These are phyloP conservation scores for Aureobasidium subglaciale DNA, from an alignment of 2,329 filamentous ascomycete species.

Conservation along the genomic window DNA sequence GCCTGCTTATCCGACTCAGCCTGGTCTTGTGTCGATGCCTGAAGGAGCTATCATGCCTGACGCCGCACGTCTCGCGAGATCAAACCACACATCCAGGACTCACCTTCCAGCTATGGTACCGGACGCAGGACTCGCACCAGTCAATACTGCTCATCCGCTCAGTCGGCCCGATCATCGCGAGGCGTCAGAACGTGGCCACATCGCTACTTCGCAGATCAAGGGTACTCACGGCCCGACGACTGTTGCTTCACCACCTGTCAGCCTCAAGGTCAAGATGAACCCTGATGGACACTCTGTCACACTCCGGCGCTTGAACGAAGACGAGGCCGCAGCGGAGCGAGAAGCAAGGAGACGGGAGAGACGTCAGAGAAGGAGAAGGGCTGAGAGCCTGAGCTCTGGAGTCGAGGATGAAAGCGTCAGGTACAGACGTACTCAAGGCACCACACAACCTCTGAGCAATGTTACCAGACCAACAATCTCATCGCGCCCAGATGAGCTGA, in stretches of 20 bases:
- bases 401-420: conserved; percentile 34
- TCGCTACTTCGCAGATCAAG: conserved; percentile 24
- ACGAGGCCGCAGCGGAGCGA: conserved; percentile 55
- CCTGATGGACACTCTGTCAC: conserved; percentile 58
- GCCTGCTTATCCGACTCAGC: conserved; percentile 17
- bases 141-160: not conserved
- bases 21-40: conserved; percentile 31
- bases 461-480: conserved; percentile 18
- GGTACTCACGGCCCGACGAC: not conserved
- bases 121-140: conserved; percentile 19
- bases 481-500: conserved; percentile 16
- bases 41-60: conserved; percentile 17
- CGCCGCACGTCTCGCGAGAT: conserved; percentile 13
- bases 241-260: conserved; percentile 50
- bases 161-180: conserved; percentile 23
- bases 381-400: conserved; percentile 30
- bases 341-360: conserved; percentile 47
- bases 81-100: conserved; percentile 10
- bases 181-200: conserved; percentile 18
- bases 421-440: conserved; percentile 15
- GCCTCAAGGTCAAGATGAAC: conserved; percentile 59
- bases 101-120: conserved; percentile 9
- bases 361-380: conserved; percentile 23
- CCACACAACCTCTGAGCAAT: conserved; percentile 16
- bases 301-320: conserved; percentile 52